Conservation (phyloP, 768 basidiomycete species). For the Chalciporus chontae region DNA sequence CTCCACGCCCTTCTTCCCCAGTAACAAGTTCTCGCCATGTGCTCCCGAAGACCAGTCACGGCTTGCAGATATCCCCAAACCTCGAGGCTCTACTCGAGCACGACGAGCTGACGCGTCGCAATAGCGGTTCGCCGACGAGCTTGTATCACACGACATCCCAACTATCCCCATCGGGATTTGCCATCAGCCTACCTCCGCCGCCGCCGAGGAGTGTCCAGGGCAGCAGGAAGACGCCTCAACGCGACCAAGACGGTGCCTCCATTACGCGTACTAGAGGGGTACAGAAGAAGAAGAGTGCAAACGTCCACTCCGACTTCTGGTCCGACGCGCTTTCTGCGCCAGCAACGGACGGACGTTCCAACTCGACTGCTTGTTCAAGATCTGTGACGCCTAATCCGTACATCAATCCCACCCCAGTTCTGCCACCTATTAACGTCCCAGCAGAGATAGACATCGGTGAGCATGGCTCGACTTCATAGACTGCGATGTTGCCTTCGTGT, state of each 20-base stretch:
- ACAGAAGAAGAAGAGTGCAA: slow-evolving; percentile 10
- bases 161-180: slow-evolving; percentile 12
- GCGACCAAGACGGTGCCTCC: slow-evolving; percentile 15
- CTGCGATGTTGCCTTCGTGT: background rate
- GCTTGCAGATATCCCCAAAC: slow-evolving; percentile 54
- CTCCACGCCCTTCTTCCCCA: slow-evolving; percentile 22
- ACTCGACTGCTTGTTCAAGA: slow-evolving; percentile 14
- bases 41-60: slow-evolving; percentile 7
- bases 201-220: slow-evolving; percentile 28
- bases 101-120: slow-evolving; percentile 46
- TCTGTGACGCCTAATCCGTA: slow-evolving; percentile 31
- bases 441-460: slow-evolving; percentile 13
- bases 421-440: slow-evolving; percentile 8
- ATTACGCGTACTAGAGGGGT: slow-evolving; percentile 16
- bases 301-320: slow-evolving; percentile 24
- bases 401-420: slow-evolving; percentile 35
- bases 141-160: slow-evolving; percentile 4
- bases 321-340: slow-evolving; percentile 13
- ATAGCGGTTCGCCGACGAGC: slow-evolving; percentile 22
- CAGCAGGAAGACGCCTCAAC: slow-evolving; percentile 11
- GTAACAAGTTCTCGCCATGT: background rate
- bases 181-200: slow-evolving; percentile 31
- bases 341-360: background rate
- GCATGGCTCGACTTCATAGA: background rate
- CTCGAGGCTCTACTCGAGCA: slow-evolving; percentile 58